phyloP scores from a whole-genome alignment of 2,329 filamentous ascomycete genomes.

The Nemania bipapillata region DNA sequence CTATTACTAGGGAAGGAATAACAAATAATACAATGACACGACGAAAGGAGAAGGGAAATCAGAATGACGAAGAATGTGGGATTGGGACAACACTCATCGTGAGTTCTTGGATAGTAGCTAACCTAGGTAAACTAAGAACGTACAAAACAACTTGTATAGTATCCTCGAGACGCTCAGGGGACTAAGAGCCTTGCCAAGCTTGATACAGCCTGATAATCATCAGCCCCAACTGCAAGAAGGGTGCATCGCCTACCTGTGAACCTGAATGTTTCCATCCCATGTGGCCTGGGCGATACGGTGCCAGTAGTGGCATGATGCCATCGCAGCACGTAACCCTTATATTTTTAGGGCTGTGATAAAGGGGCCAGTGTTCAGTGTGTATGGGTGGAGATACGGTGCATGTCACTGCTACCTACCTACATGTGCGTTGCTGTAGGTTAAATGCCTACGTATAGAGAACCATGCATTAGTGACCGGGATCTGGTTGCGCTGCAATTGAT shows the following conservation, averaged over 20 bases:
- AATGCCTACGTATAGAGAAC: not conserved
- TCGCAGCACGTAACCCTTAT: not conserved
- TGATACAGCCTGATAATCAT: constrained; percentile 12
- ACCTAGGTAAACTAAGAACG: not conserved
- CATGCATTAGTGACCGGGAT: not conserved
- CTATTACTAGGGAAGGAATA: not conserved
- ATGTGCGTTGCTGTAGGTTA: not conserved
- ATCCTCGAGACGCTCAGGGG: not conserved
- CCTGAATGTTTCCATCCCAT: not conserved
- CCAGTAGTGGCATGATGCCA: not conserved
- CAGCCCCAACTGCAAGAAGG: not conserved
- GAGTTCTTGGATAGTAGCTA: not conserved
- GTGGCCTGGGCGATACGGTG: not conserved
- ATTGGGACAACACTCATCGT: not conserved
- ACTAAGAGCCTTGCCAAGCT: not conserved
- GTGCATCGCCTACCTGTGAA: not conserved
- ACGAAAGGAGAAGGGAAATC: not conserved
- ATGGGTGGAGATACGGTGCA: not conserved
- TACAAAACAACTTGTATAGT: not conserved
- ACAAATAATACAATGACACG: not conserved
- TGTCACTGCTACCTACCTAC: not conserved
- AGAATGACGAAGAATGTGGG: not conserved
- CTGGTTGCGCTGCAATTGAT: constrained; percentile 2
- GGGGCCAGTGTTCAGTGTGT: not conserved
- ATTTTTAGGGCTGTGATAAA: not conserved